Evolutionary conservation across 768 basidiomycete species (phyloP), one percentile per base, ranked within the genome.

Genomic region (Macrolepiota albuminosa): DNA sequence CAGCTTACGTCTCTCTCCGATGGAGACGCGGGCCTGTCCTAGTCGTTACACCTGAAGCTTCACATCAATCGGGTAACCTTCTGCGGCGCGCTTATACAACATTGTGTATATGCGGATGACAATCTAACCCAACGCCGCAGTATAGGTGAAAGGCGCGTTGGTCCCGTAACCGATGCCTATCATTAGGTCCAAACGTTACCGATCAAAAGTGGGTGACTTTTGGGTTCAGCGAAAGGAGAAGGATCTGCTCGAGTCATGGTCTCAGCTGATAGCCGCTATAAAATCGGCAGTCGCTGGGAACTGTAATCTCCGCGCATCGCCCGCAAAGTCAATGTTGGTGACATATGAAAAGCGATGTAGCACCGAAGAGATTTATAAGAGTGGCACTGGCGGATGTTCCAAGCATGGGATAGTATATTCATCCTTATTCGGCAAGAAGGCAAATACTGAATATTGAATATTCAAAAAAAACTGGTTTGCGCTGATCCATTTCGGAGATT

Each of bases 1-100:
- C 59, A 61, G 56, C 57, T 62, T 64, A 62, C 61, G 58, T 62
- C 61, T 61, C 46, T 59, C 18, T 63, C 62, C 64, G 64, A 43
- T 53, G 48, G 36, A 42, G 54, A 33, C 46, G 48, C 51, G 49
- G 54, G 29, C 36, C 46, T 9, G 53, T 58, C 31, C n/a, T 52
- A 8, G 31, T 34, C 42, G 52, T 24, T 51, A 36, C 39, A 57
- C 51, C 37, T 31, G 54, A 56, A 59, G 56, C 50, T 46, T 47
- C 51, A 50, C 40, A 64, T 64, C 58, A 64, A 58, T 62, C 56
- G 49, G 56, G 56, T 59, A 61, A 33, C 47, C 58, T 62, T 51
- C 53, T 54, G 52, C 59, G 57, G 60, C 58, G 49, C 62, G 59
- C 61, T 60, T 60, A 57, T 51, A 57, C 42, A 55, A 60, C 56